Base-by-base conservation (phyloP, 2,329 filamentous ascomycete genomes). In the Neodidymelliopsis sp. region DNA sequence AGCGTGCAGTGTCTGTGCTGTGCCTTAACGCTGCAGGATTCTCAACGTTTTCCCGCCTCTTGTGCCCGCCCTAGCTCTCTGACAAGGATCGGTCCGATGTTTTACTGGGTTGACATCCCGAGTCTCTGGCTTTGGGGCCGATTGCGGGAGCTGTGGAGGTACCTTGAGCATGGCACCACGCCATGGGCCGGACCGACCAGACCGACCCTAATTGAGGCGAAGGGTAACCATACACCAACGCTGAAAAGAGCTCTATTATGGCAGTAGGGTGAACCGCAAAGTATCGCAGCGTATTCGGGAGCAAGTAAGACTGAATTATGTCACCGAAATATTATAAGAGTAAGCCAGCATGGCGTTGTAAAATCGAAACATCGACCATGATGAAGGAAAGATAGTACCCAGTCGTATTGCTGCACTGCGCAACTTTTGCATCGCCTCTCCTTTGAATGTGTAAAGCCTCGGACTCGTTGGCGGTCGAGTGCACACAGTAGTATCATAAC, bases 1-100 rank as follows among this genome's bases (percentile, higher is more conserved):
- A 34, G 38, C 33, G 11, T 49, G 28, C 28, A 31, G 18, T 40
- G 45, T 28, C 11, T 16, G 18, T 49, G 39, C 28, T 43, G 33
- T 49, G 22, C 22, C 27, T 18, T 11, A 15, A 15, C 20, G 30
- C 37, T 41, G 45, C 45, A 28, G 31, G 38, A 25, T 27, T 15
- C 35, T 35, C 30, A 35, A 29, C 36, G 16, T 20, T 22, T 22
- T 34, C n/a, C 5, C 29, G 18, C 35, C 22, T 12, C 16, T 35
- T n/a, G 11, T 19, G 7, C 23, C 28, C 13, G 24, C 22, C 30
- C 27, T 18, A 22, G 33, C 27, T 12, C 34, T 43, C 15, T 8
- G 15, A 15, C 6, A 19, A n/a, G 4, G 4, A 18, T 38, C n/a
- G 22, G 38, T 10, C 27, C 33, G 27, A 42, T 27, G n/a, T 20